phyloP scores from a whole-genome alignment of 1,284 basidiomycete genomes.

The Pisolithus thermaeus region DNA sequence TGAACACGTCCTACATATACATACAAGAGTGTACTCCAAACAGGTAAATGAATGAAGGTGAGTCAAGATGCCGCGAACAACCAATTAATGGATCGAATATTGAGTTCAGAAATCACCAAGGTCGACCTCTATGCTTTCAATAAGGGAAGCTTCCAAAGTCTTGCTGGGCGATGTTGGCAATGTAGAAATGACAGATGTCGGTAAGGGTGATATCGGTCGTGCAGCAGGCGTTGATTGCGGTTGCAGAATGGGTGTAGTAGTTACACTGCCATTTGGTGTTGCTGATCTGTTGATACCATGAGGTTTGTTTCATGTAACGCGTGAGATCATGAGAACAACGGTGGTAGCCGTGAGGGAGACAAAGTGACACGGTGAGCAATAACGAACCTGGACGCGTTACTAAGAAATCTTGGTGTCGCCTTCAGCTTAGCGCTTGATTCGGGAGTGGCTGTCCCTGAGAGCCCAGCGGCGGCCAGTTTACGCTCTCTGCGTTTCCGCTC shows the following conservation, averaged over 20 bases:
- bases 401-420: conserved; percentile 49
- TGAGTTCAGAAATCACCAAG: conserved; percentile 62
- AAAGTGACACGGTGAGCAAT: conserved; percentile 6
- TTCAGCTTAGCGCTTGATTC: conserved; percentile 63
- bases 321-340: conserved; percentile 7
- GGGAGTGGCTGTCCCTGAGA: conserved; percentile 39
- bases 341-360: conserved; percentile 2
- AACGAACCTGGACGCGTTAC: conserved; percentile 46
- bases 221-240: conserved; percentile 20
- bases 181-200: conserved; percentile 24
- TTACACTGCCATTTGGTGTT: conserved; percentile 40
- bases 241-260: too few species aligned
- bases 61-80: too few species aligned
- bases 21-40: too few species aligned
- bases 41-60: too few species aligned
- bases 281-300: conserved; percentile 35
- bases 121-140: conserved; percentile 69
- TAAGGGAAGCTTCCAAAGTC: conserved; percentile 51
- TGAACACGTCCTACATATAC: too few species aligned
- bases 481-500: conserved; percentile 63
- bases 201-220: conserved; percentile 40
- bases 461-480: conserved; percentile 45
- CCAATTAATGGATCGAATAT: too few species aligned
- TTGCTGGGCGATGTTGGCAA: conserved; percentile 27
- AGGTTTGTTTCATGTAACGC: conserved; percentile 4